Conservation (phyloP, 2,329 filamentous ascomycete genomes). For the Fusarium keratoplasticum region DNA sequence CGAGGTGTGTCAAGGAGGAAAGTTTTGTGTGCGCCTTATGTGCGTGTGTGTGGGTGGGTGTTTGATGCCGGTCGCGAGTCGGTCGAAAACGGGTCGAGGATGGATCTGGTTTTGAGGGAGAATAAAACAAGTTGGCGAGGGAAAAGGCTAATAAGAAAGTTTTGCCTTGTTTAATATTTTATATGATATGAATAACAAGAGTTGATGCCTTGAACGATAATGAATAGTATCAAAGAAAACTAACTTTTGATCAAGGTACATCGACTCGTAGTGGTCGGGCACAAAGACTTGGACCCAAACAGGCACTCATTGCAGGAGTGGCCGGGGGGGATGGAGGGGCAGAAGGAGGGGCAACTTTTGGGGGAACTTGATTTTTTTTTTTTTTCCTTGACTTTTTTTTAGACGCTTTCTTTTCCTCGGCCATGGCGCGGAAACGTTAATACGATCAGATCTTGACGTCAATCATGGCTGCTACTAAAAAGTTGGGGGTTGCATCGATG, state of each 20-base stretch:
- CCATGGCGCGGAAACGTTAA: background rate
- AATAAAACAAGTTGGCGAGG: background rate
- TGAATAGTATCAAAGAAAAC: background rate
- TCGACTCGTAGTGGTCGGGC: slow-evolving; percentile 31
- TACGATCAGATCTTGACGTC: background rate
- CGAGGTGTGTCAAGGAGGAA: slow-evolving; percentile 19
- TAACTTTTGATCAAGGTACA: background rate
- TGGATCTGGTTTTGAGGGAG: slow-evolving; percentile 16
- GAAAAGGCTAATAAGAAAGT: background rate
- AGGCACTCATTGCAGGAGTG: background rate
- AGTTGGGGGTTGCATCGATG: background rate
- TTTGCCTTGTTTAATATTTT: background rate
- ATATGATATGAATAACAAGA: background rate
- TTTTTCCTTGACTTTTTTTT: background rate
- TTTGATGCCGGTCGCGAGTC: slow-evolving; percentile 26
- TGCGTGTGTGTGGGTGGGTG: slow-evolving; percentile 30
- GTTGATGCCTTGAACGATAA: background rate
- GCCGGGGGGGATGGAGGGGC: slow-evolving; percentile 23
- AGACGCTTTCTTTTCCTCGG: background rate
- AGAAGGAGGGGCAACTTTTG: slow-evolving; percentile 28
- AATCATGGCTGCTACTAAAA: background rate
- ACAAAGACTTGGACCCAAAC: slow-evolving; percentile 25
- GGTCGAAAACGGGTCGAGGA: slow-evolving; percentile 40
- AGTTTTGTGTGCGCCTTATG: slow-evolving; percentile 40
- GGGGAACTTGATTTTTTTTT: background rate